Evolutionary conservation across 495 filamentous ascomycete species (phyloP), one percentile per base, ranked within the genome.

Genomic region (Articulospora tetracladia): DNA sequence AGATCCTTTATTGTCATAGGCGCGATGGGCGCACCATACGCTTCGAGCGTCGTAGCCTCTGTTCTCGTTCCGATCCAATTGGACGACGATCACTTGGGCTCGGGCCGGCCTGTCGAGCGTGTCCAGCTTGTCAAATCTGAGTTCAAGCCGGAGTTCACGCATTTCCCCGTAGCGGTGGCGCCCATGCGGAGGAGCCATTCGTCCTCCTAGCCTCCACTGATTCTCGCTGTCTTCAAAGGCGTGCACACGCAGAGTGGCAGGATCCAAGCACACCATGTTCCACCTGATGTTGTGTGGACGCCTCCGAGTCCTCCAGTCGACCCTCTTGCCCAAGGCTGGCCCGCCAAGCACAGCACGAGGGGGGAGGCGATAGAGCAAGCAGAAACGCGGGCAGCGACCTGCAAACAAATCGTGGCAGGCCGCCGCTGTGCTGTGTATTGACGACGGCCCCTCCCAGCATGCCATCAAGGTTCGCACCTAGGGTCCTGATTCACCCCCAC

Each of bases 71-170:
- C 22, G 57, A 17, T 22, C 47, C 22, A 25, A 63, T 63, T 63
- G 61, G 61, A 63, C 61, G 61, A 63, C 61, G 56, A 59, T 36
- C 44, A 49, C 50, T 34, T 59, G 61, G 61, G 61, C 51, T 58
- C 55, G 27, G 41, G 57, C 17, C 28, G 25, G 17, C 4, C 25
- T 30, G 13, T 30, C 15, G 12, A 20, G 25, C 20, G 1, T 1
- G 53, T 53, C 50, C 15, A 28, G 39, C 39, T 44, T 44, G 39
- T 44, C 39, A 44, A 44, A 44, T 17, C 3, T 11, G 51, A 53
- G 15, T 26, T 22, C 26, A 3, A 49, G 53, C 30, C 57, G 39
- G 49, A 22, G 3, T 48, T 59, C 49, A 28, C 24, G 24, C 39
- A 13, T 46, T 10, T 27, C 50, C 51, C 50, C 58, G 41, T 36